Evolutionary conservation across 495 filamentous ascomycete species (phyloP).

Genomic region (Xylaria scruposa): DNA sequence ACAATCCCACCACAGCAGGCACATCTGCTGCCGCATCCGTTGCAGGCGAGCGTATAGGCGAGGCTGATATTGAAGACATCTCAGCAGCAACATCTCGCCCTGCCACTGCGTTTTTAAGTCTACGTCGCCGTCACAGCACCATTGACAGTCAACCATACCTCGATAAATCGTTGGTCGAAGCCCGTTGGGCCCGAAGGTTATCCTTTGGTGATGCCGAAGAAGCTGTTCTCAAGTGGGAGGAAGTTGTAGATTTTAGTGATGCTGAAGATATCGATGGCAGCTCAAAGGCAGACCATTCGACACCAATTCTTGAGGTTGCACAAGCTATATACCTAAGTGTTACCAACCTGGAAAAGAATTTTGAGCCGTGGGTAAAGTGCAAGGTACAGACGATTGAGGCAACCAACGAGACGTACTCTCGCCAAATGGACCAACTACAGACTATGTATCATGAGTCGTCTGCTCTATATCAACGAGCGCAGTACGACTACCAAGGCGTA

Average conservation of each 20-base stretch:
- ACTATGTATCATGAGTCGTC: conserved; percentile 69
- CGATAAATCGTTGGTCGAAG: conserved; percentile 54
- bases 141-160: conserved; percentile 42
- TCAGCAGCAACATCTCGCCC: conserved; percentile 43
- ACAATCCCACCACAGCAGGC: conserved; percentile 34
- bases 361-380: conserved; percentile 69
- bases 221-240: conserved; percentile 76
- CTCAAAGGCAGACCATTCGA: conserved; percentile 43
- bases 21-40: conserved; percentile 52
- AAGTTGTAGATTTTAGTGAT: conserved; percentile 48
- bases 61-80: conserved; percentile 51
- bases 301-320: conserved; percentile 61
- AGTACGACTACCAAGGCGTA: conserved; percentile 69
- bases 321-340: conserved; percentile 63
- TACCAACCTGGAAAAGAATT: conserved; percentile 53
- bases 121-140: conserved; percentile 59
- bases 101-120: conserved; percentile 31
- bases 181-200: conserved; percentile 77
- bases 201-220: conserved; percentile 93
- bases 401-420: conserved; percentile 65
- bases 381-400: conserved; percentile 68
- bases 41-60: conserved; percentile 54
- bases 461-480: conserved; percentile 67
- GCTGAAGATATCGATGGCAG: conserved; percentile 20
- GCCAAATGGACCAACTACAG: conserved; percentile 71